These are phyloP conservation scores for Pythium rishiriense DNA, from an alignment of 352 stramenopile genomes.

Conservation along the genomic window DNA sequence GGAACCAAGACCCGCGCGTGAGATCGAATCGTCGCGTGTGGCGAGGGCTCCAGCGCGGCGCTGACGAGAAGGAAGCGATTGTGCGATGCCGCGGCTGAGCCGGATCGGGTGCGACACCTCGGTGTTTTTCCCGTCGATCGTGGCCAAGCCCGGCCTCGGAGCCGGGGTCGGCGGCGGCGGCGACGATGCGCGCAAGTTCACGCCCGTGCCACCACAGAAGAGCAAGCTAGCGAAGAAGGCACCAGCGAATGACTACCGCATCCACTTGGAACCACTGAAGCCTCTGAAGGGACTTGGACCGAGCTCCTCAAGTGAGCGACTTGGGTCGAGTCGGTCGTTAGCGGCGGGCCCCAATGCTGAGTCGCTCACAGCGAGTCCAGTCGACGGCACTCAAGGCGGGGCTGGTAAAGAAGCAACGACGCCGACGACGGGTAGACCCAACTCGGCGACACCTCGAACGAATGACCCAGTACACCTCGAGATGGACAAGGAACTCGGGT, in stretches of 20 bases:
- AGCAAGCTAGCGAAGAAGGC: slow-evolving; percentile 56
- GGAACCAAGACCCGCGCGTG: no score
- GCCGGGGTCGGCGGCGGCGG: slow-evolving; percentile 23
- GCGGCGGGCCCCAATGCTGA: neutral
- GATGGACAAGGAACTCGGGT: slow-evolving; percentile 37
- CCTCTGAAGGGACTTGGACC: slow-evolving; percentile 34
- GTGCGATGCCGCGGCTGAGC: slow-evolving; percentile 39
- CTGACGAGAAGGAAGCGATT: neutral
- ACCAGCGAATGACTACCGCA: slow-evolving; percentile 48
- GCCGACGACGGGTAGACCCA: neutral
- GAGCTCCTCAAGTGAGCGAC: slow-evolving; percentile 17
- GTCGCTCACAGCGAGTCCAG: neutral
- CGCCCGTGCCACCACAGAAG: slow-evolving; percentile 58
- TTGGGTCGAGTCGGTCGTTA: slow-evolving; percentile 11
- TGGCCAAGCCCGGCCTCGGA: slow-evolving; percentile 22
- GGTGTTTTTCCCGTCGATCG: slow-evolving; percentile 59
- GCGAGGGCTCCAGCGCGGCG: neutral
- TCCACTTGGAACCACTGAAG: slow-evolving; percentile 63
- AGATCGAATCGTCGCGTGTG: neutral
- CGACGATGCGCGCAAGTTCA: slow-evolving; percentile 30
- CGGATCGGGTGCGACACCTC: slow-evolving; percentile 39
- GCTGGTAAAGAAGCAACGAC: neutral
- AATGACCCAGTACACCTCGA: neutral
- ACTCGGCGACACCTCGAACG: neutral
- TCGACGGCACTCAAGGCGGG: neutral